Percentiles rank a stretch among this genome's conserved stretches.
Conservation (phyloP, 2,329 filamentous ascomycete species). For the Fusarium metavorans region DNA sequence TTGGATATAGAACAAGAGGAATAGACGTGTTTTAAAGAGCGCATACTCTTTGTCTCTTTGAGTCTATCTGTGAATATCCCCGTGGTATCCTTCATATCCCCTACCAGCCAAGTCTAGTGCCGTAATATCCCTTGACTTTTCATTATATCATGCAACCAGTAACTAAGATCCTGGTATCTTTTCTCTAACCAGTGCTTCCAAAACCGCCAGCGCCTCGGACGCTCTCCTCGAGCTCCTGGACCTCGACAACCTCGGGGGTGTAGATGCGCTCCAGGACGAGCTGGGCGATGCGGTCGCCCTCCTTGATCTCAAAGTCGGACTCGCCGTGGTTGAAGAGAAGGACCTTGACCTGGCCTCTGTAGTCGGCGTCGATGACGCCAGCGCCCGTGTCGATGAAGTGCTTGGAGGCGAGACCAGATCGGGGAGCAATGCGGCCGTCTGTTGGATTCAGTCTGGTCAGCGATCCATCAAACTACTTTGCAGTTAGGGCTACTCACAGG, state of each 20-base stretch:
- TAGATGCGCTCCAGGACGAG: constrained; percentile 94
- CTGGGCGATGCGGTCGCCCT: constrained; percentile 93
- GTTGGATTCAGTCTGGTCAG: not conserved
- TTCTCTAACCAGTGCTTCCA: constrained; percentile 78
- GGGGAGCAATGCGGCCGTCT: constrained; percentile 92
- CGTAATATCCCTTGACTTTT: constrained; percentile 7
- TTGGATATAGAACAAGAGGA: constrained; percentile 15
- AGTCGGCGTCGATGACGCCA: constrained; percentile 97
- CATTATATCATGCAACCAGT: constrained; percentile 26
- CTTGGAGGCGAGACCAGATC: constrained; percentile 91
- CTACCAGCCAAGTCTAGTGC: constrained; percentile 9
- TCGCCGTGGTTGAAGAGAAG: constrained; percentile 94
- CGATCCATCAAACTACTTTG: not conserved
- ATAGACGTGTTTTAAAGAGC: constrained; percentile 33
- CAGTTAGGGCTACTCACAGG: constrained; percentile 71
- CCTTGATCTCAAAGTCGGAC: constrained; percentile 81
- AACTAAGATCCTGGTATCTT: not conserved
- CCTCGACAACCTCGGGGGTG: constrained; percentile 91
- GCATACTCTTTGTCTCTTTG: constrained; percentile 6
- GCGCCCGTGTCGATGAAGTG: constrained; percentile 97
- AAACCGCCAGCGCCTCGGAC: constrained; percentile 92
- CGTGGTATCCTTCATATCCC: not conserved
- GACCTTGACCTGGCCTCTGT: constrained; percentile 93
- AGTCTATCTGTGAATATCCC: not conserved
- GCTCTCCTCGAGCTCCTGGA: constrained; percentile 88